Base-by-base conservation (phyloP, 305 asterid species). In the Galium porrigens region DNA sequence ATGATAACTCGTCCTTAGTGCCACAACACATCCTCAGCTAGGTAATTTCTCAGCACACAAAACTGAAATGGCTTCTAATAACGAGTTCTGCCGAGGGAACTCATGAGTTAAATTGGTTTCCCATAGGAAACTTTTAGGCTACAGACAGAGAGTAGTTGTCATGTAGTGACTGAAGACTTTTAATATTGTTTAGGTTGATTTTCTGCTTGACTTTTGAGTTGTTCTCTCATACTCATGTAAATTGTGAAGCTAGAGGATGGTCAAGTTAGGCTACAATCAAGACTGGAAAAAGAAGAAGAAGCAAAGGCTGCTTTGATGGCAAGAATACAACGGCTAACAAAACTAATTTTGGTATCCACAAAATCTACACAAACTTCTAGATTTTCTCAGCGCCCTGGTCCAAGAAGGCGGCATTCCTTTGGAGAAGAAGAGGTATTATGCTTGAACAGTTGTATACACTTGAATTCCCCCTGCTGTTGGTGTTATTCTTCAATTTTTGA, bases 221-320 rank as follows among this genome's bases (percentile, higher is more conserved):
- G 10, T 18, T 63, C 66, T 48, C 59, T 33, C 49, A 49, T 58
- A 71, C 70, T 46, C 66, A 12, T 29, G 30, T 73, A 77, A 74
- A 79, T 76, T 79, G 71, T 83, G 77, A 81, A 94, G 99, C 89
- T 94, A 73, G 95, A 86, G 83, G 99, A 90, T 76, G 99, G 99
- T 79, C 99, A 90, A 72, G 90, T 94, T 72, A 95, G 86, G 78
- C 80, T 94, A 70, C 99, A 87, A 74, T 89, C 99, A 68, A 88
- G 99, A 79, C 71, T 89, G 90, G 97, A 94, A 79, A 87, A 90
- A 78, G 97, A 94, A 88, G 99, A 94, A 81, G 99, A 94, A 71
- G 95, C 99, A 32, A 94, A 94, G 85, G 94, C 94, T 76, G 97
- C 99, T 68, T 79, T 94, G 67, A 74, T 94, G 87, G 87, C 94